Base-by-base conservation (phyloP, 2,329 filamentous ascomycete species). In the Ceratocystis cubensis region DNA sequence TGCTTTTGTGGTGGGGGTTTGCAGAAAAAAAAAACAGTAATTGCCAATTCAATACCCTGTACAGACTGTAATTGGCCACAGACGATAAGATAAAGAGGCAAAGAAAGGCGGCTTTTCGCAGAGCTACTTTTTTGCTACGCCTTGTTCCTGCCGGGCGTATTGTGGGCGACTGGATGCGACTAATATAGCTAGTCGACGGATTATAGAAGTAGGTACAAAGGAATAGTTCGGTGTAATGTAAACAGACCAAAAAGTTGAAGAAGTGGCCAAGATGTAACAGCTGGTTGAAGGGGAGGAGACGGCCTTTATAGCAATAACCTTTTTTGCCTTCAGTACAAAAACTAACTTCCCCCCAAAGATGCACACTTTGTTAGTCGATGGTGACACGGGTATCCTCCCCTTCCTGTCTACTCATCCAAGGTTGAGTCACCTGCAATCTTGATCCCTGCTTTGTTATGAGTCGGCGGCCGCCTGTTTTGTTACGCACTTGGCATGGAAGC, bases 401-500 rank as follows among this genome's bases (percentile, higher is more conserved):
- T 53, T 53, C 8, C 37, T 25, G 61, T 25, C 37, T 46, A 63
- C 6, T 56, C 48, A 48, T 50, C 44, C 33, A 22, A 63, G 37
- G 63, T 67, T 67, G 66, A 67, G 63, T 67, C 66, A 67, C 66
- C 63, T 37, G 46, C 66, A 61, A 45, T 65, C 63, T 46, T 65
- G 25, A 67, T 67, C 66, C 66, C 44, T 62, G 63, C 61, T 22
- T 15, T 57, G 25, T 22, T 45, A n/a, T 63, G 59, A 56, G 46
- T 63, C 59, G 48, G 37, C 59, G 48, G 37, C 33, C 33, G 33
- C 8, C n/a, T 44, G 33, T 17, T 48, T 37, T 53, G 17, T 44
- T n/a, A 15, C n/a, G 8, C 48, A n/a, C 48, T 13, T 25, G 48
- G 7, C 10, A 13, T 15, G 37, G 37, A 13, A 41, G 37, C 37